Evolutionary conservation across 768 basidiomycete species (phyloP).

Genomic region (Cyathus striatus): DNA sequence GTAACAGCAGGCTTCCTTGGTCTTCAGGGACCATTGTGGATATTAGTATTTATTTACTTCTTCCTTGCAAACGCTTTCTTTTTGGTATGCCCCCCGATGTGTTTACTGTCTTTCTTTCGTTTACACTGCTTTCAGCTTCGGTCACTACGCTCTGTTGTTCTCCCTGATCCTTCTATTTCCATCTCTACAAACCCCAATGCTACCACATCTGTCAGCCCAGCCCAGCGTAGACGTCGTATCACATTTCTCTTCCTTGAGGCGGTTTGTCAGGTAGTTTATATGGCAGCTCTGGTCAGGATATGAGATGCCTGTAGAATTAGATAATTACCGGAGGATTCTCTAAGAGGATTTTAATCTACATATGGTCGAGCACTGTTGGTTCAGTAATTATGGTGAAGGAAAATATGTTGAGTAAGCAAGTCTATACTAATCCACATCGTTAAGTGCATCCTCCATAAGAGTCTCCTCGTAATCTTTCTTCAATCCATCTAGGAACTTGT

Average conservation of each 20-base stretch:
- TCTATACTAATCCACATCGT: too few relatives aligned
- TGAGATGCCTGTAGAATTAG: too few relatives aligned
- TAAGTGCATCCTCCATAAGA: conserved; percentile 48
- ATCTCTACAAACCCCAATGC: conserved; percentile 33
- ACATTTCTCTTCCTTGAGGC: conserved; percentile 88
- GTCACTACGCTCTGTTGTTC: conserved; percentile 85
- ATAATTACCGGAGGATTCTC: too few relatives aligned
- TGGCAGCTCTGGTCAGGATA: conserved; percentile 72
- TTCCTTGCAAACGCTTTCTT: conserved; percentile 93
- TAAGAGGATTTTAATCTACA: too few relatives aligned
- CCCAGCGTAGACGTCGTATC: conserved; percentile 79
- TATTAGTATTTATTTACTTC: conserved; percentile 73
- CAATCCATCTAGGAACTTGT: conserved; percentile 53
- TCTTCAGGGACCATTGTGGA: conserved; percentile 58
- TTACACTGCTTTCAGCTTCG: conserved; percentile 57
- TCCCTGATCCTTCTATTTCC: conserved; percentile 63
- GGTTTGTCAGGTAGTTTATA: conserved; percentile 76
- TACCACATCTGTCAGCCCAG: conserved; percentile 63
- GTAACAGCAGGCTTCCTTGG: conserved; percentile 68
- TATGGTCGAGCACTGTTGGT: too few relatives aligned
- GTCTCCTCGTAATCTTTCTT: conserved; percentile 51
- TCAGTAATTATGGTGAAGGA: too few relatives aligned
- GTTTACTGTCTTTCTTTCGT: too few relatives aligned
- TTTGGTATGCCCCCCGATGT: conserved; percentile 62
- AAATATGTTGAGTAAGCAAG: too few relatives aligned